Base-by-base conservation (phyloP, 2,329 filamentous ascomycete genomes). In the Trichoderma sp. region DNA sequence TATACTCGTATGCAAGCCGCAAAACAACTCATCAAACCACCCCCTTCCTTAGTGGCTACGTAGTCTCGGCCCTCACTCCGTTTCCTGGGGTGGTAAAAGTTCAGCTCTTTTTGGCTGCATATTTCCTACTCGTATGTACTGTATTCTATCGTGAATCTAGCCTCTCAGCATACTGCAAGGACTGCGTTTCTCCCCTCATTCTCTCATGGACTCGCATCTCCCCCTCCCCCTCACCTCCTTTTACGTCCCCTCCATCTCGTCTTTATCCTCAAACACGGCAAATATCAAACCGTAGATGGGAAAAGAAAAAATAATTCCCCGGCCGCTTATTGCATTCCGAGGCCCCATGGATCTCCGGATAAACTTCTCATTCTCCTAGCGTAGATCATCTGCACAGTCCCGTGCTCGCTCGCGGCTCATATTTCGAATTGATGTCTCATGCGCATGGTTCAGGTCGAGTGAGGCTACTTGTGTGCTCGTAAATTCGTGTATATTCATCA, bases 401-500 rank as follows among this genome's bases (percentile, higher is more conserved):
- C 56, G 59, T 73, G 21, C 14, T 31, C 60, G 21, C 14, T 31
- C 60, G 18, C 21, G 24, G 21, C 11, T 73, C 29, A 21, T 16
- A 38, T 5, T 27, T 71, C 53, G 24, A 41, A 31, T n/a, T n/a
- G 16, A 45, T 29, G 18, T 69, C 18, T 45, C 24, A 33, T 63
- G 24, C 56, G 8, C 38, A 27, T 63, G 38, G 38, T 7, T 50
- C 35, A 64, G 9, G 29, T 24, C 9, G 7, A 38, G 41, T 18
- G 21, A 33, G 50, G 29, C 18, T 31, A 11, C 29, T 16, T 63
- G 29, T 65, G 60, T 65, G 60, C 31, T 73, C 71, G 38, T 73
- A 65, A 73, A 16, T 33, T 65, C 71, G 60, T 73, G 56, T 65
- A 29, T 73, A 56, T 64, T 73, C 71, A 9, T 73, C 35, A 31